Percentiles rank a stretch among this genome's conserved stretches.
phyloP scores from a whole-genome alignment of 495 filamentous ascomycete genomes.

The Trichoderma asperelloides region DNA sequence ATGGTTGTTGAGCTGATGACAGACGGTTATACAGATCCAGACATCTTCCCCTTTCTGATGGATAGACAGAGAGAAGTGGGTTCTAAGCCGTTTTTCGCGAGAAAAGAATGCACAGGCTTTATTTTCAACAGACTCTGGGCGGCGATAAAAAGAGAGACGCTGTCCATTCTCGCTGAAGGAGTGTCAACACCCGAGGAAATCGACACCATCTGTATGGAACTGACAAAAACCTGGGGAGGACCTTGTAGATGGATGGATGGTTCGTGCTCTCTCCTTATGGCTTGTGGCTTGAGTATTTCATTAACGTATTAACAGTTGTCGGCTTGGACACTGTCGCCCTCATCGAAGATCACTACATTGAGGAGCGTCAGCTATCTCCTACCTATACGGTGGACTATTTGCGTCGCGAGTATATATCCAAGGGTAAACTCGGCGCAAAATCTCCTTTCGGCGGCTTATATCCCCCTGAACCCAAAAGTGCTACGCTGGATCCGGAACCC shows the following conservation, averaged over 20 bases:
- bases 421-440: background rate
- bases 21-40: constrained; percentile 32
- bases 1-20: constrained; percentile 51
- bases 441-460: background rate
- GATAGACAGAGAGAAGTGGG: constrained; percentile 35
- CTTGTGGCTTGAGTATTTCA: background rate
- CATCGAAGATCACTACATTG: background rate
- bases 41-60: constrained; percentile 36
- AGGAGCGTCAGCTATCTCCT: background rate
- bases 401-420: background rate
- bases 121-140: constrained; percentile 55
- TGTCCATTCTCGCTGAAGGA: constrained; percentile 43
- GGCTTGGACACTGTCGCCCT: background rate
- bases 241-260: background rate
- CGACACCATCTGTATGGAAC: constrained; percentile 37
- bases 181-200: constrained; percentile 31
- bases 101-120: constrained; percentile 43
- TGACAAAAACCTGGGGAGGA: constrained; percentile 7
- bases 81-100: constrained; percentile 29
- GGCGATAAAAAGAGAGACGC: constrained; percentile 46
- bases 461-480: background rate
- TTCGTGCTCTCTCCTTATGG: background rate
- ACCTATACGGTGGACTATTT: background rate
- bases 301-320: background rate
- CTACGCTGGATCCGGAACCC: background rate